Percentiles rank a stretch among this genome's conserved stretches.
phyloP scores from a whole-genome alignment of 179 eudicot genomes.

The Gypsophila paniculata region DNA sequence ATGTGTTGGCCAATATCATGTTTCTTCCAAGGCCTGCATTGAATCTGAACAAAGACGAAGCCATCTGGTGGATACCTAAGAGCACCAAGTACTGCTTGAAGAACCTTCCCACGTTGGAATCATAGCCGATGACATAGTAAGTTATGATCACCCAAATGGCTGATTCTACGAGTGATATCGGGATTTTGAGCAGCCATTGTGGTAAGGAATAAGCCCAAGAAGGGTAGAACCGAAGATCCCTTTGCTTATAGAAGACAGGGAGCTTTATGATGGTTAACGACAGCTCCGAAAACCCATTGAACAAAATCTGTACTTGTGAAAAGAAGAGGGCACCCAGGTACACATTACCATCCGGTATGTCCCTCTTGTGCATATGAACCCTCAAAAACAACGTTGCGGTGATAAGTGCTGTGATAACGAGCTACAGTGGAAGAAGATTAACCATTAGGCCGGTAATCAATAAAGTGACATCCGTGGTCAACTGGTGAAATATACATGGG shows the following conservation, averaged over 20 bases:
- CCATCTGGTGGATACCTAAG: constrained; percentile 49
- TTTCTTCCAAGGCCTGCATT: constrained; percentile 60
- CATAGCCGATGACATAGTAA: constrained; percentile 66
- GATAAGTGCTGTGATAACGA: constrained; percentile 41
- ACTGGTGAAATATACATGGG: neutral
- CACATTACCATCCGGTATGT: constrained; percentile 38
- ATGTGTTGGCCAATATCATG: constrained; percentile 62
- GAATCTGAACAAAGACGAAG: constrained; percentile 53
- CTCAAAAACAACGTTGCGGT: constrained; percentile 54
- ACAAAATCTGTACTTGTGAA: constrained; percentile 39
- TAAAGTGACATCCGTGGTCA: too few species aligned
- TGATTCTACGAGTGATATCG: constrained; percentile 53
- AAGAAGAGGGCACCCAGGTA: constrained; percentile 71
- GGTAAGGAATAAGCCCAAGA: constrained; percentile 75
- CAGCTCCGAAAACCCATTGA: constrained; percentile 68
- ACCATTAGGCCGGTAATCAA: too few species aligned
- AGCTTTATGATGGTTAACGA: constrained; percentile 53
- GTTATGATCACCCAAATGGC: constrained; percentile 51
- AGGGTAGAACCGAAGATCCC: constrained; percentile 68
- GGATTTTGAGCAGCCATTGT: constrained; percentile 57
- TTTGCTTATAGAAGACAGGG: constrained; percentile 68
- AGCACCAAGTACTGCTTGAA: constrained; percentile 50
- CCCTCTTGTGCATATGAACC: constrained; percentile 44
- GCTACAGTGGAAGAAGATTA: constrained; percentile 33
- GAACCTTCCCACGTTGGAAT: constrained; percentile 56